These are phyloP conservation scores for Martiniozyma abietophila DNA, from an alignment of 805 yeast genomes.

Conservation along the genomic window DNA sequence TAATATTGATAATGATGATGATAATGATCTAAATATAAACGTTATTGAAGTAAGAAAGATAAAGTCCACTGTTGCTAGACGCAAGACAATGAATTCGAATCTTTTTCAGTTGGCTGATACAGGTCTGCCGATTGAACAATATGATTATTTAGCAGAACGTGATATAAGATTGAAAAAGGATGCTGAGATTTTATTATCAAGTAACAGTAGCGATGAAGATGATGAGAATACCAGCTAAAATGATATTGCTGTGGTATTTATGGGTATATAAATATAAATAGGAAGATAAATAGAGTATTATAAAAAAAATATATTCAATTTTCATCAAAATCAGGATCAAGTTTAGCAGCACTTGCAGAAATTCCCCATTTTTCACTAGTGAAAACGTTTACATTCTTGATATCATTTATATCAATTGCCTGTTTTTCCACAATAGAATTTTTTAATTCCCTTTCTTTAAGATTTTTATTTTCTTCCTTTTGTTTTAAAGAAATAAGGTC, in stretches of 20 bases:
- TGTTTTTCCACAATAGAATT: conserved; percentile 19
- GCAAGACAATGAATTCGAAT: background rate
- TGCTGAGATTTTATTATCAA: no score
- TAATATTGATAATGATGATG: no score
- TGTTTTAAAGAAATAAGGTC: conserved; percentile 23
- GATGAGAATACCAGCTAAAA: no score
- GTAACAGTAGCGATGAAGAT: no score
- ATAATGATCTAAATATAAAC: no score
- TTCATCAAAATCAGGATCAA: conserved; percentile 22
- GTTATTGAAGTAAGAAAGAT: no score
- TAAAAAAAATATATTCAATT: no score
- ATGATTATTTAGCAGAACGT: background rate
- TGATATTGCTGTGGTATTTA: no score
- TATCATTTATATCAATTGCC: conserved; percentile 22
- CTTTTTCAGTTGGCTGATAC: background rate
- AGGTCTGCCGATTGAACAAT: conserved; percentile 4
- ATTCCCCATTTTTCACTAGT: conserved; percentile 28
- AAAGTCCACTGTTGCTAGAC: no score
- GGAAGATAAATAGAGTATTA: no score
- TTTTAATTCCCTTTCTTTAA: conserved; percentile 24
- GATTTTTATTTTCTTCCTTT: conserved; percentile 20
- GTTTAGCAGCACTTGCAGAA: conserved; percentile 26
- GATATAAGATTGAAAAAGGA: background rate
- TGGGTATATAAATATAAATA: no score
- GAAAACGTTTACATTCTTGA: conserved; percentile 20